A percentile compares a stretch with the other conserved stretches of the same genome.
Evolutionary conservation across 345 rosid genomes (phyloP).

Genomic region (Lumnitzera racemosa): DNA sequence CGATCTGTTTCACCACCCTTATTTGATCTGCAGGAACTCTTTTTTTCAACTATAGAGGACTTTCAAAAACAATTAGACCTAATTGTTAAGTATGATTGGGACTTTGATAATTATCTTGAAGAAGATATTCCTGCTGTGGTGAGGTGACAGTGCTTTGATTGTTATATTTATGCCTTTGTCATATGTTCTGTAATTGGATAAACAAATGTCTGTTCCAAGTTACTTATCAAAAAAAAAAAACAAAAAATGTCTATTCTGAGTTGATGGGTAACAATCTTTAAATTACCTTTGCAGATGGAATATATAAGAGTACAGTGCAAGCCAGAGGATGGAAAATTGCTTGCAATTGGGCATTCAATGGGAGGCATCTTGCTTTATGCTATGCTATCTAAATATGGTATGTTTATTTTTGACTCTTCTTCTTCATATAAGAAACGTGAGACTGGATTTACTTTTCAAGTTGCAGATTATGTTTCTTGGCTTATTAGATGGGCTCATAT

Average conservation of each 20-base stretch:
- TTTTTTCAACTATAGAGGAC: constrained; percentile 73
- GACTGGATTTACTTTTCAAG: neutral
- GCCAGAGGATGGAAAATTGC: constrained; percentile 58
- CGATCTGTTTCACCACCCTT: constrained; percentile 75
- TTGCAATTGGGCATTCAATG: constrained; percentile 79
- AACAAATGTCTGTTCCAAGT: neutral
- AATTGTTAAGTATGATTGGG: constrained; percentile 90
- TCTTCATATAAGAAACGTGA: no score
- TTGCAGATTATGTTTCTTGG: neutral
- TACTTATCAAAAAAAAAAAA: no score
- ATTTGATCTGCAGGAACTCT: constrained; percentile 74
- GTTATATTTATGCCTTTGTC: constrained; percentile 10
- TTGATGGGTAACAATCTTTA: neutral
- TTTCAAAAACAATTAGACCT: constrained; percentile 91
- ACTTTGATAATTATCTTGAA: constrained; percentile 84
- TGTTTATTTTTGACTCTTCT: constrained; percentile 7
- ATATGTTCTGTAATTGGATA: neutral
- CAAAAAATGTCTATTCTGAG: neutral
- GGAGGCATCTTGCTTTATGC: constrained; percentile 77
- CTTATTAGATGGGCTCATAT: neutral
- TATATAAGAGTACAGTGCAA: constrained; percentile 41
- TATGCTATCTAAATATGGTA: constrained; percentile 51
- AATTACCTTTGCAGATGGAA: constrained; percentile 40
- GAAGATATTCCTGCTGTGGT: constrained; percentile 99
- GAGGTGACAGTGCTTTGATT: constrained; percentile 47